Base-by-base conservation (phyloP, 129 eudicot genomes). In the Tagetes patula region DNA sequence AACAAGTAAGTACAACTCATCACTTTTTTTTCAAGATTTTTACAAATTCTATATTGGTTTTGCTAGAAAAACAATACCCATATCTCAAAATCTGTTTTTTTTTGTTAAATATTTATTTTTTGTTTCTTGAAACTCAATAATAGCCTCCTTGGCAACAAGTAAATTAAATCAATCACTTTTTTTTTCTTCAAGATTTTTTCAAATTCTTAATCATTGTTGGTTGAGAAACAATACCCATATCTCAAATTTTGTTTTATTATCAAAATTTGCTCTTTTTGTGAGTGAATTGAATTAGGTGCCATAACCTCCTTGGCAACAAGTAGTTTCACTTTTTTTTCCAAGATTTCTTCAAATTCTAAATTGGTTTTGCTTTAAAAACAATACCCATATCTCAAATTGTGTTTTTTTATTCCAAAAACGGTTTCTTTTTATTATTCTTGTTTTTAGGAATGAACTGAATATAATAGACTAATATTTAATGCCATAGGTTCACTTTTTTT, bases 231-330 rank as follows among this genome's bases (percentile, higher is more conserved):
- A 20, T 20, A 20, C 27, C 27, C 27, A 20, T 20, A 20, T 20
- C 27, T 20, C 27, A 20, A 20, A 20, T 20, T 20, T 20, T 20
- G 27, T 20, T 20, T 20, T 20, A 20, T 20, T 20, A 20, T 20
- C 27, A 20, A 20, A 20, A 20, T 20, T 20, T 20, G 27, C 27
- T 20, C 27, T 20, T 20, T 20, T 20, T 20, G 27, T 20, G 27
- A 20, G 27, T 20, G 27, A 20, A 20, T 20, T 20, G 27, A 20
- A 20, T 20, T 20, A 20, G 27, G 27, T 20, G 27, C 27, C 92
- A 89, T 75, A 84, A 92, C 76, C 95, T 89, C 66, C 96, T 89
- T 59, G 98, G 98, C 12, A 93, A 93, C 92, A 93, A 93, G 98
- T 93, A 80, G 55, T 88, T 77, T 42, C 10, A 41, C 12, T 0